phyloP scores from a whole-genome alignment of 345 rosid species.

The Arabidopsis suecica region DNA sequence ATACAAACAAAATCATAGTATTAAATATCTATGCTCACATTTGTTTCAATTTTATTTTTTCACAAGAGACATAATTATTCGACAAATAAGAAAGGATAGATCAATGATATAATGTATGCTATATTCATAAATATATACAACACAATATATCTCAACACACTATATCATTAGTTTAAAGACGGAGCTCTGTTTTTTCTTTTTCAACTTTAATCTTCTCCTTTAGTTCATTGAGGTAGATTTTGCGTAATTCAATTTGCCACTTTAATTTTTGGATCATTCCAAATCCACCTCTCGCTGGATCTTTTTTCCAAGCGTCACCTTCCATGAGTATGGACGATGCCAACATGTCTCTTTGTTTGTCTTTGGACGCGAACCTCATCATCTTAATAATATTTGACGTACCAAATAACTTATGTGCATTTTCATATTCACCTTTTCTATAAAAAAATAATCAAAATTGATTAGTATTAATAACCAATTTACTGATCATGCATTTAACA shows the following conservation, averaged over 20 bases:
- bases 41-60: too few species aligned
- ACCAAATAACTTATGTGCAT: too few species aligned
- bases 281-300: not conserved
- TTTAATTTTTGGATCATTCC: not conserved
- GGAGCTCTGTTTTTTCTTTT: not conserved
- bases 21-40: not conserved
- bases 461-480: too few species aligned
- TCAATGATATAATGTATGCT: too few species aligned
- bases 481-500: too few species aligned
- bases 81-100: too few species aligned
- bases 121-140: not conserved
- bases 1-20: too few species aligned
- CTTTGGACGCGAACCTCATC: too few species aligned
- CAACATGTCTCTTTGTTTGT: not conserved
- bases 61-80: not conserved
- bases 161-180: not conserved
- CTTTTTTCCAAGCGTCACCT: not conserved
- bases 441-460: too few species aligned
- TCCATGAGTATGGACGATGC: constrained; percentile 14
- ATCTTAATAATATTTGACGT: too few species aligned
- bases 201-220: not conserved
- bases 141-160: not conserved
- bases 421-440: too few species aligned
- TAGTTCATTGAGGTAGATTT: not conserved
- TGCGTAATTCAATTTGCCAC: not conserved